These are phyloP conservation scores for Scheffersomyces stambukii DNA, from an alignment of 1,139 yeast genomes.

Conservation along the genomic window DNA sequence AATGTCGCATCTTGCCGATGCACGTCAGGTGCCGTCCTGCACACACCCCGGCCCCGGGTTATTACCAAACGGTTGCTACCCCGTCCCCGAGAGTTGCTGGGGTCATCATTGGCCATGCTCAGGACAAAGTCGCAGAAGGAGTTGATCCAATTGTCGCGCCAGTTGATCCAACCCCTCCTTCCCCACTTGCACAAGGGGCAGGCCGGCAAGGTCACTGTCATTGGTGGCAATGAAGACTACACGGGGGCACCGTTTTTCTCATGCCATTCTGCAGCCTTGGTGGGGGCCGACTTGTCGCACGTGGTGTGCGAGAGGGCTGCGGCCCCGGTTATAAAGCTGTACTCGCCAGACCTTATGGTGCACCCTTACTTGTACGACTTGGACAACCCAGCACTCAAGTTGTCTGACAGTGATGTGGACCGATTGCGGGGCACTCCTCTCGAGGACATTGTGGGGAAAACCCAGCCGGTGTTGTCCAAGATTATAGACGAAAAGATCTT, in stretches of 20 bases:
- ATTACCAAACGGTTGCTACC: too few species aligned
- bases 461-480: slow-evolving; percentile 19
- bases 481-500: slow-evolving; percentile 43
- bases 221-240: slow-evolving; percentile 94
- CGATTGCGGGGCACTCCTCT: slow-evolving; percentile 13
- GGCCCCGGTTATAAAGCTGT: slow-evolving; percentile 75
- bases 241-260: slow-evolving; percentile 97
- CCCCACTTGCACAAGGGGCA: slow-evolving; percentile 85
- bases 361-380: slow-evolving; percentile 72
- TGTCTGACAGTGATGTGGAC: slow-evolving; percentile 14
- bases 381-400: slow-evolving; percentile 16
- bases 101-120: slow-evolving; percentile 16
- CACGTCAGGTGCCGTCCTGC: too few species aligned
- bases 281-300: slow-evolving; percentile 89
- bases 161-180: slow-evolving; percentile 71
- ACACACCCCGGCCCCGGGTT: too few species aligned
- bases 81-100: too few species aligned
- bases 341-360: slow-evolving; percentile 93
- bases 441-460: slow-evolving; percentile 16
- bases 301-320: slow-evolving; percentile 78
- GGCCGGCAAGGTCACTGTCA: slow-evolving; percentile 79
- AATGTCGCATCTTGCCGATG: too few species aligned
- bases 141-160: slow-evolving; percentile 43
- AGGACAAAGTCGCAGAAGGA: slow-evolving; percentile 40
- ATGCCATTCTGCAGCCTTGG: slow-evolving; percentile 75